Evolutionary conservation across 768 basidiomycete genomes (phyloP).

Genomic region (Trametes maxima): DNA sequence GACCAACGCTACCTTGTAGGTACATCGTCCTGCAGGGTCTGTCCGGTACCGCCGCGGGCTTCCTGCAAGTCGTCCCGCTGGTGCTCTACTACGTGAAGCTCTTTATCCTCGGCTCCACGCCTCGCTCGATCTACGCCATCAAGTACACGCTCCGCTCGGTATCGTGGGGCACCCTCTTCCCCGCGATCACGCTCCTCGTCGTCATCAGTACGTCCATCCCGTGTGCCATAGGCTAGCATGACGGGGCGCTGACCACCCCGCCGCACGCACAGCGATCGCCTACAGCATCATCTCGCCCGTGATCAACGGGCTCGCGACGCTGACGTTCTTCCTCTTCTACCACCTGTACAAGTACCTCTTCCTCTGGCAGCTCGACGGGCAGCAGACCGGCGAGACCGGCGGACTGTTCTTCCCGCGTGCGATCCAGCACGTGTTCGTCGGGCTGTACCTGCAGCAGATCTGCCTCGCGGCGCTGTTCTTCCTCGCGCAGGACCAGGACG

Average conservation of each 20-base stretch:
- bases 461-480: conserved; percentile 91
- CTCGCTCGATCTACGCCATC: conserved; percentile 81
- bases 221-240: not conserved
- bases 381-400: conserved; percentile 74
- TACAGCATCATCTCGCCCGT: conserved; percentile 92
- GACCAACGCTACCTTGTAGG: conserved; percentile 37
- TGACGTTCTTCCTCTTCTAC: conserved; percentile 84
- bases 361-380: conserved; percentile 64
- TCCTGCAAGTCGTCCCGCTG: conserved; percentile 76
- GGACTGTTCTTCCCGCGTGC: conserved; percentile 96
- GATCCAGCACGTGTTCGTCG: conserved; percentile 90
- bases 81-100: conserved; percentile 90
- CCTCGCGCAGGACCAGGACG: conserved; percentile 62
- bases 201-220: conserved; percentile 66
- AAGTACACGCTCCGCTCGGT: conserved; percentile 72
- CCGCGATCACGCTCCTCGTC: conserved; percentile 73
- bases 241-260: conserved; percentile 2
- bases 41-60: conserved; percentile 74
- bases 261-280: conserved; percentile 54
- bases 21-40: conserved; percentile 84
- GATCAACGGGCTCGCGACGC: conserved; percentile 86
- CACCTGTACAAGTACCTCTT: conserved; percentile 66
- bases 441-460: conserved; percentile 88
- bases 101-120: conserved; percentile 84
- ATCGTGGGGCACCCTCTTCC: conserved; percentile 77